Percentiles rank a stretch among this genome's conserved stretches.
These are phyloP conservation scores for Penicillium aurantiogriseum DNA, from an alignment of 2,329 filamentous ascomycete genomes.

Conservation along the genomic window DNA sequence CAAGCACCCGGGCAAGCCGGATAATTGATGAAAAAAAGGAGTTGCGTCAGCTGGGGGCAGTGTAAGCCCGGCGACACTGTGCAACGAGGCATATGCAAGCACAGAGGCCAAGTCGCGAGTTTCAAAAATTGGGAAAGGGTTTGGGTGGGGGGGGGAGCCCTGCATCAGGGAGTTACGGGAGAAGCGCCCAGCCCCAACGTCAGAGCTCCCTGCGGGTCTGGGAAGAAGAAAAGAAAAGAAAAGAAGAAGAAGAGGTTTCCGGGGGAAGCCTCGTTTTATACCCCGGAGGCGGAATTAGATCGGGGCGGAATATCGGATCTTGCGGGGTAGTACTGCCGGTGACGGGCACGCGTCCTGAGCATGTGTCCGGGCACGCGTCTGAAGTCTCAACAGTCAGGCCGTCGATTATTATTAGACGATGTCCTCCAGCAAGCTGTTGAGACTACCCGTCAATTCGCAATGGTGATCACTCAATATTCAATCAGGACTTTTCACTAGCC, in stretches of 20 bases:
- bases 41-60: slow-evolving; percentile 69
- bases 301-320: too few relatives aligned
- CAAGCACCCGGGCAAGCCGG: slow-evolving; percentile 53
- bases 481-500: background rate
- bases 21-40: slow-evolving; percentile 54
- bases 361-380: too few relatives aligned
- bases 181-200: too few relatives aligned
- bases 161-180: too few relatives aligned
- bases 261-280: background rate
- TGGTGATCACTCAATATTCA: background rate
- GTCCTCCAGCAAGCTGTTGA: too few relatives aligned
- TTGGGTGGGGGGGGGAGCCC: too few relatives aligned
- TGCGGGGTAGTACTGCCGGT: background rate
- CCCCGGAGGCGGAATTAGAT: too few relatives aligned
- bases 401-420: too few relatives aligned
- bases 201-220: too few relatives aligned
- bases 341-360: too few relatives aligned
- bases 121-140: slow-evolving; percentile 48
- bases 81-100: slow-evolving; percentile 65
- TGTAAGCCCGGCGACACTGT: slow-evolving; percentile 74
- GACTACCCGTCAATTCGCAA: too few relatives aligned
- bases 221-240: background rate
- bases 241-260: background rate
- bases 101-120: slow-evolving; percentile 57
- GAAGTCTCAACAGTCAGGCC: too few relatives aligned